Conservation (phyloP, 2,329 filamentous ascomycete genomes). For the Nannizziopsis arthrosporioides region DNA sequence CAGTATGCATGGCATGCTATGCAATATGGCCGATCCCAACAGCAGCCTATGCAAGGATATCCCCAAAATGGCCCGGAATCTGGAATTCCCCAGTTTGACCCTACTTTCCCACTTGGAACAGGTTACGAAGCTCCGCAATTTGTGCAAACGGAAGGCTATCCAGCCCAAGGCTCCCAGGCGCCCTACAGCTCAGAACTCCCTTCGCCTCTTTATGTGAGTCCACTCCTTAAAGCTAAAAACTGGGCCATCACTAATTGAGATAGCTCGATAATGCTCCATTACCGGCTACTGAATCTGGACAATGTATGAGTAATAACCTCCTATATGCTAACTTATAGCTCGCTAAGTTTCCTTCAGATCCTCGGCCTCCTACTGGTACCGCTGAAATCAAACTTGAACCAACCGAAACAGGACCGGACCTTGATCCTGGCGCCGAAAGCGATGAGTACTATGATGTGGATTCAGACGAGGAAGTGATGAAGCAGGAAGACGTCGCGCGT, state of each 20-base stretch:
- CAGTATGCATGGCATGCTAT: slow-evolving; percentile 6
- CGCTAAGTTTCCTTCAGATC: slow-evolving; percentile 10
- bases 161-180: slow-evolving; percentile 4
- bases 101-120: slow-evolving; percentile 1
- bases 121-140: not conserved
- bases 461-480: slow-evolving; percentile 47
- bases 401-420: not conserved
- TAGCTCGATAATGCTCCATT: slow-evolving; percentile 5
- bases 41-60: not conserved
- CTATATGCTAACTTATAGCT: slow-evolving; percentile 9
- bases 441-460: slow-evolving; percentile 53
- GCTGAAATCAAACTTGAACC: not conserved
- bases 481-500: slow-evolving; percentile 14
- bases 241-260: not conserved
- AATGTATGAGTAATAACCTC: slow-evolving; percentile 11
- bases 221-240: not conserved
- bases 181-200: slow-evolving; percentile 6
- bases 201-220: slow-evolving; percentile 11
- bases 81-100: not conserved
- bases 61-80: not conserved
- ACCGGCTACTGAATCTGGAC: slow-evolving; percentile 5
- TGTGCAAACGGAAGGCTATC: not conserved
- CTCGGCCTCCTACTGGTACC: not conserved
- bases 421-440: slow-evolving; percentile 37
- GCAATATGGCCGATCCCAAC: not conserved